phyloP scores from a whole-genome alignment of 2,329 filamentous ascomycete genomes.

The Aspergillus quadricinctus region DNA sequence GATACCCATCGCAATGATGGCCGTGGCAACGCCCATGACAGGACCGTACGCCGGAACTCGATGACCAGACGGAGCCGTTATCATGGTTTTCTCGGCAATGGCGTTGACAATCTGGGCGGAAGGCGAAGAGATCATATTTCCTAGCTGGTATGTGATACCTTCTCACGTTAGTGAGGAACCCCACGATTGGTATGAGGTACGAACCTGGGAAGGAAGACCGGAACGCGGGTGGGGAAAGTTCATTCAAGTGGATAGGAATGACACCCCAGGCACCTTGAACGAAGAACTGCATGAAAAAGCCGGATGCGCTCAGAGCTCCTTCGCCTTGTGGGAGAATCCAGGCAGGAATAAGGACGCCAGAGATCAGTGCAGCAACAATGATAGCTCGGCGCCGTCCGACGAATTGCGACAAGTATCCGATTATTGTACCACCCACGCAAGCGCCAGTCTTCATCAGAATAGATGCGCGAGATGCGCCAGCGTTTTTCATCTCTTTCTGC shows the following conservation, averaged over 20 bases:
- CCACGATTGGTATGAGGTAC: neutral
- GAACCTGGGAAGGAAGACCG: slow-evolving; percentile 61
- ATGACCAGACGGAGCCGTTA: slow-evolving; percentile 53
- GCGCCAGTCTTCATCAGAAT: slow-evolving; percentile 78
- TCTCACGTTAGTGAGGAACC: neutral
- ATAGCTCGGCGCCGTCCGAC: slow-evolving; percentile 60
- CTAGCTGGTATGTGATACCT: slow-evolving; percentile 66
- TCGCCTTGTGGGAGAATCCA: slow-evolving; percentile 57
- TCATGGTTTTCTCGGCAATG: slow-evolving; percentile 59
- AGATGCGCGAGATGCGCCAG: slow-evolving; percentile 64
- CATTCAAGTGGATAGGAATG: slow-evolving; percentile 71
- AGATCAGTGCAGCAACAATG: slow-evolving; percentile 62
- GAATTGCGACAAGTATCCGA: slow-evolving; percentile 69
- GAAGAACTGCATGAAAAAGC: slow-evolving; percentile 56
- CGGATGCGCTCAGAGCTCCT: slow-evolving; percentile 24
- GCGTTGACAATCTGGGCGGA: slow-evolving; percentile 75
- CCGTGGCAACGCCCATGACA: slow-evolving; percentile 70
- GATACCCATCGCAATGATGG: slow-evolving; percentile 70
- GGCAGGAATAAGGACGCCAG: slow-evolving; percentile 63
- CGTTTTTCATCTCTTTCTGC: slow-evolving; percentile 64
- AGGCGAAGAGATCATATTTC: slow-evolving; percentile 59
- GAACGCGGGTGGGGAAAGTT: slow-evolving; percentile 67
- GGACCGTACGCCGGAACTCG: slow-evolving; percentile 67
- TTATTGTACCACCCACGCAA: slow-evolving; percentile 52
- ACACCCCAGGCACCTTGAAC: slow-evolving; percentile 68